A percentile compares a stretch with the other conserved stretches of the same genome.
Conservation (phyloP, 768 basidiomycete genomes). For the Lactarius deliciosus region DNA sequence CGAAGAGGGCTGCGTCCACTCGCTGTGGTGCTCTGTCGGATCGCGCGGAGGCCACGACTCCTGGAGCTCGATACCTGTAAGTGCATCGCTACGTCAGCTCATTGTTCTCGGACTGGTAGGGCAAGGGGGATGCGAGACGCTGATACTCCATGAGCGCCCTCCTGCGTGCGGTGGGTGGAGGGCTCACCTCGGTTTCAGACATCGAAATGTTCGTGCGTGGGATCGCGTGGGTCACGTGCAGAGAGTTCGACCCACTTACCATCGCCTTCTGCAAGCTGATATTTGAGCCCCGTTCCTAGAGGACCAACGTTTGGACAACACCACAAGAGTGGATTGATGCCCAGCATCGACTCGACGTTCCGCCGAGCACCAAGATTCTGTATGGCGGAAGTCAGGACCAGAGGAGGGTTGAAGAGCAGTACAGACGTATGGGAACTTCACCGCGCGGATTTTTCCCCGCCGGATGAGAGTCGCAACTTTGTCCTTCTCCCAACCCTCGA, state of each 20-base stretch:
- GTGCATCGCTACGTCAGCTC: slow-evolving; percentile 7
- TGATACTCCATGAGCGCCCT: slow-evolving; percentile 9
- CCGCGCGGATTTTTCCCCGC: slow-evolving; percentile 82
- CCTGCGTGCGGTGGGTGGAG: slow-evolving; percentile 1
- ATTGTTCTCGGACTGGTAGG: background rate
- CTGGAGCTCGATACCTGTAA: slow-evolving; percentile 20
- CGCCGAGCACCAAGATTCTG: slow-evolving; percentile 76
- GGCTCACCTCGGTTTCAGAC: slow-evolving; percentile 21
- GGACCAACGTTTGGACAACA: slow-evolving; percentile 66
- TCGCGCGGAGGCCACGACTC: slow-evolving; percentile 74
- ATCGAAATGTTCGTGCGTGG: slow-evolving; percentile 9
- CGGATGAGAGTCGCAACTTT: slow-evolving; percentile 84
- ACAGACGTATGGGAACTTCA: slow-evolving; percentile 88
- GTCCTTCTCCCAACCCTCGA: slow-evolving; percentile 98
- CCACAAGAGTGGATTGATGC: slow-evolving; percentile 74
- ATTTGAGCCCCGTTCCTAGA: slow-evolving; percentile 75
- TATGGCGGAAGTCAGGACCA: slow-evolving; percentile 21
- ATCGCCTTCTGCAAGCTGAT: slow-evolving; percentile 63
- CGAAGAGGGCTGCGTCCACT: slow-evolving; percentile 52
- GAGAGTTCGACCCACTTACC: slow-evolving; percentile 69
- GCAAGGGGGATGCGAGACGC: background rate
- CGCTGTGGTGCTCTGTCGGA: slow-evolving; percentile 43
- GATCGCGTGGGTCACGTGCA: slow-evolving; percentile 4
- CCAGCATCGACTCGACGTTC: slow-evolving; percentile 80
- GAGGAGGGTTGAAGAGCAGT: slow-evolving; percentile 33